Base-by-base conservation (phyloP, 305 asterid genomes). In the Fraxinus sp. region DNA sequence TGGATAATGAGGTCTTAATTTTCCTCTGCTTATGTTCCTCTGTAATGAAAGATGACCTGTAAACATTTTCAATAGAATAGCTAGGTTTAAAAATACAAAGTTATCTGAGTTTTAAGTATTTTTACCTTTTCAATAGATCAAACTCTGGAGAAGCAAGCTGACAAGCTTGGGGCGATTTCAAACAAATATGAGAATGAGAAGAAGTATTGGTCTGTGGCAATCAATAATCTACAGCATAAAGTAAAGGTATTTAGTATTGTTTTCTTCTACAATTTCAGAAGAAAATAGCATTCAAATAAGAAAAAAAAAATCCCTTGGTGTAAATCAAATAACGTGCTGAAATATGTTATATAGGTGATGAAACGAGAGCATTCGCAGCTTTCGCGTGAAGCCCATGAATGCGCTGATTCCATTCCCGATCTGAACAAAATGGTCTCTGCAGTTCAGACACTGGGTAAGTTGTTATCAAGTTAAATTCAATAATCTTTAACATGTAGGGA, bases 371-470 rank as follows among this genome's bases (percentile, higher is more conserved):
- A 97, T 79, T 81, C 90, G 28, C 90, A 86, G 90, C 98, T 97
- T 80, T 93, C 97, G 79, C 93, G 84, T 2, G 96, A 92, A 85
- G 98, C 99, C 26, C 98, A 97, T 81, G 95, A 94, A 68, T 97
- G 99, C 78, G 91, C 82, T 14, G 94, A 88, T 79, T 88, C 97
- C 82, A 93, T 97, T 81, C 99, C 99, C 5, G 95, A 94, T 86
- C 82, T 94, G 93, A 93, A 80, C 87, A 86, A 93, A 85, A 97
- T 97, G 99, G 93, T 93, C 39, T 89, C 84, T 28, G 98, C 99
- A 33, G 98, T 97, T 82, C 98, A 97, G 88, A 80, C 98, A 82
- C 91, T 97, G 64, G 98, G 99, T 94, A 90, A 84, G 93, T 78
- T 85, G 79, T 32, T 28, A 79, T 30, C 28, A 78, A 62, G 59